Conservation (phyloP, 305 asterid genomes). For the Fraxinus greggii region DNA sequence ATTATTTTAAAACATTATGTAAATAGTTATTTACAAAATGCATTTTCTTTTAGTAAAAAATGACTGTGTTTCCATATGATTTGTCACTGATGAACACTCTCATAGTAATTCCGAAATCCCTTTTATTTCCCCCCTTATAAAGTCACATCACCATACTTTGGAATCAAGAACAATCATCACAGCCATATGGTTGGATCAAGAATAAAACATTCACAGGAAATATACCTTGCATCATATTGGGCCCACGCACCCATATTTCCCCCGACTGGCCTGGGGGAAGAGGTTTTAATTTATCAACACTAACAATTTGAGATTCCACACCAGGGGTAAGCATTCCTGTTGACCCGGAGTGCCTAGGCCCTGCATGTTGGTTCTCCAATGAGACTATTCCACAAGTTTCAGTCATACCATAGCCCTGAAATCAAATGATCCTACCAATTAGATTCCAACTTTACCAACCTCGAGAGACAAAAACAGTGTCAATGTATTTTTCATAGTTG, state of each 20-base stretch:
- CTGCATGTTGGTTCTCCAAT: slow-evolving; percentile 49
- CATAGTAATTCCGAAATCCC: not conserved
- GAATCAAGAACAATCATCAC: not conserved
- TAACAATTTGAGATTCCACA: slow-evolving; percentile 70
- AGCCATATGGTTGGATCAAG: not conserved
- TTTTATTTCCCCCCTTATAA: not conserved
- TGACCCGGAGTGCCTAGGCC: slow-evolving; percentile 79
- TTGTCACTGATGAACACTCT: not conserved
- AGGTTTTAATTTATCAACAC: slow-evolving; percentile 63
- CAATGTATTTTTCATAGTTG: not conserved
- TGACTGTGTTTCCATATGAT: not conserved
- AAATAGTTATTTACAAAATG: not conserved
- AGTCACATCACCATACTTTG: not conserved
- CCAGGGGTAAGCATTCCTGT: slow-evolving; percentile 71
- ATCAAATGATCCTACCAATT: slow-evolving; percentile 16
- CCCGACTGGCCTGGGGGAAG: slow-evolving; percentile 84
- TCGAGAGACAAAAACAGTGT: slow-evolving; percentile 11
- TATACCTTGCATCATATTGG: slow-evolving; percentile 84
- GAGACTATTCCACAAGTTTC: slow-evolving; percentile 85
- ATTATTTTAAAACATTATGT: not conserved
- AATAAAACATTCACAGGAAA: not conserved
- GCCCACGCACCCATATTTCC: slow-evolving; percentile 92
- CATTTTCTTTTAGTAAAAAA: not conserved
- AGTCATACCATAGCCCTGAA: slow-evolving; percentile 97
- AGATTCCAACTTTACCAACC: slow-evolving; percentile 10